A percentile compares a stretch with the other conserved stretches of the same genome.
phyloP scores from a whole-genome alignment of 192 early-diverging fungal species.

The Umbelopsis ramanniana region DNA sequence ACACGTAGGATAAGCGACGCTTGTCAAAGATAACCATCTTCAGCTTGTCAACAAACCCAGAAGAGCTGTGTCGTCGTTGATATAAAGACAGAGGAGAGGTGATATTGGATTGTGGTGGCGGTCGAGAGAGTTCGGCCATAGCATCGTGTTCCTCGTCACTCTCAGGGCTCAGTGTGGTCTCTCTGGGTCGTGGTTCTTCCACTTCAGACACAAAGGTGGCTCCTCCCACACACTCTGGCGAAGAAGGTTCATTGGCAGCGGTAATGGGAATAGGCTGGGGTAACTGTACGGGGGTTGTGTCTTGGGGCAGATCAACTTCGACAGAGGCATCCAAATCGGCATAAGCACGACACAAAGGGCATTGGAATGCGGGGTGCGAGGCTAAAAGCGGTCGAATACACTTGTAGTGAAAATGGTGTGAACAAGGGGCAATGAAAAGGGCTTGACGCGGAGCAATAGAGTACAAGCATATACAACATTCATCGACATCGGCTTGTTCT shows the following conservation, averaged over 20 bases:
- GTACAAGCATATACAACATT: slow-evolving; percentile 86
- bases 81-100: neutral
- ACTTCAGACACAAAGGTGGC: slow-evolving; percentile 8
- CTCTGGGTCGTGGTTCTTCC: neutral
- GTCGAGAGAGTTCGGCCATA: neutral
- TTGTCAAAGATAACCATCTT: slow-evolving; percentile 23
- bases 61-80: slow-evolving; percentile 10
- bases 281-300: neutral
- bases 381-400: slow-evolving; percentile 85
- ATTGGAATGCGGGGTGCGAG: slow-evolving; percentile 75
- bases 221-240: neutral
- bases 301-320: slow-evolving; percentile 42
- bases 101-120: neutral
- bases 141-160: slow-evolving; percentile 1
- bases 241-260: neutral
- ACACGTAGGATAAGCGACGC: slow-evolving; percentile 7
- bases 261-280: neutral
- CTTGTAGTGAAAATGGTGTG: slow-evolving; percentile 88
- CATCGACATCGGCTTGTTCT: slow-evolving; percentile 32
- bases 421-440: slow-evolving; percentile 84
- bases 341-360: slow-evolving; percentile 90
- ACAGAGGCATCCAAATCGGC: slow-evolving; percentile 89
- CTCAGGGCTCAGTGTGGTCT: neutral
- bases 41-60: neutral
- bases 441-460: slow-evolving; percentile 81